These are phyloP conservation scores for Neopestalotiopsis rosae DNA, from an alignment of 2,329 filamentous ascomycete species.

Conservation along the genomic window DNA sequence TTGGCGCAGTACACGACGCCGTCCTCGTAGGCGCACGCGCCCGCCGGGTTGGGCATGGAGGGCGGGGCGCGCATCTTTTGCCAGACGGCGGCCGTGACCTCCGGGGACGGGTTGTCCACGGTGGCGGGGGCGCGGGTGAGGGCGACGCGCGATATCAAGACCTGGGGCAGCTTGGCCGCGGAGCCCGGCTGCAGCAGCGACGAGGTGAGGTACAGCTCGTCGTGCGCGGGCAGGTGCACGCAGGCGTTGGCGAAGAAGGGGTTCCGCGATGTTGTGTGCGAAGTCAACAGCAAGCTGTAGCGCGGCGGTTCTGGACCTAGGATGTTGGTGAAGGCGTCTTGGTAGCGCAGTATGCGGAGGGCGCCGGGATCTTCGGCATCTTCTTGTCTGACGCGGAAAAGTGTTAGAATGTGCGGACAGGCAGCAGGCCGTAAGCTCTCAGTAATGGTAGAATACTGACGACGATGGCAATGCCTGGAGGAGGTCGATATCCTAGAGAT, in stretches of 20 bases:
- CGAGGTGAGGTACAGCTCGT: conserved; percentile 53
- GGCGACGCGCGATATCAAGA: conserved; percentile 50
- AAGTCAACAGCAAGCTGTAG: not conserved
- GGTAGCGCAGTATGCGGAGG: not conserved
- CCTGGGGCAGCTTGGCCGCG: conserved; percentile 43
- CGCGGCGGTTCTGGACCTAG: not conserved
- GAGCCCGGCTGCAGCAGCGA: conserved; percentile 44
- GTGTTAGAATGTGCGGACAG: not conserved
- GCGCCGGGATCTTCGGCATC: not conserved
- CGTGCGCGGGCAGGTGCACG: conserved; percentile 43
- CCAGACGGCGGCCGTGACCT: conserved; percentile 42
- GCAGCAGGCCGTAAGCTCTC: not conserved
- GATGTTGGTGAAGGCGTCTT: not conserved
- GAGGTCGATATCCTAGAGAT: not conserved
- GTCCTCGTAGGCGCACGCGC: conserved; percentile 45
- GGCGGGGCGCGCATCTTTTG: conserved; percentile 47
- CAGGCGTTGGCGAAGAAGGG: conserved; percentile 54
- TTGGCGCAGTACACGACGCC: conserved; percentile 50
- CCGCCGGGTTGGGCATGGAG: conserved; percentile 50
- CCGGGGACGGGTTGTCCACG: conserved; percentile 17
- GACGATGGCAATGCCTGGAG: not conserved
- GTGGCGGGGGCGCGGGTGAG: conserved; percentile 21
- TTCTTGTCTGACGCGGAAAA: not conserved
- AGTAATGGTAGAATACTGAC: not conserved
- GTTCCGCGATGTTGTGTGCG: conserved; percentile 41